These are phyloP conservation scores for Pseudoscleropodium purum DNA, from an alignment of 225 moss, liverwort and hornwort genomes.

Conservation along the genomic window DNA sequence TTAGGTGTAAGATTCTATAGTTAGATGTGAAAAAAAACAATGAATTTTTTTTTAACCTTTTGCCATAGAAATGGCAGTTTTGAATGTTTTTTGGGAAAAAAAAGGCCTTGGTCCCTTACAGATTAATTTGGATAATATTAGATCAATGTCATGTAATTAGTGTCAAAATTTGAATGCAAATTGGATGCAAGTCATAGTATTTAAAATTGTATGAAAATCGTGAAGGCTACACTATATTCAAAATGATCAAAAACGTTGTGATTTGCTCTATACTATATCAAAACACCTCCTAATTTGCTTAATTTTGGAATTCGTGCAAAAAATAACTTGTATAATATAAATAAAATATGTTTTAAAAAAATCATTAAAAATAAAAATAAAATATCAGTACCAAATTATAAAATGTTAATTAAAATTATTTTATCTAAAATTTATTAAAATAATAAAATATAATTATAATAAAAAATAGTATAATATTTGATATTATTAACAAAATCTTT, in stretches of 20 bases:
- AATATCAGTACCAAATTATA: fast-evolving
- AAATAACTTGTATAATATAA: not conserved
- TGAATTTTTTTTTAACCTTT: no score
- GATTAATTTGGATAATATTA: no score
- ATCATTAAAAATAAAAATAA: not conserved
- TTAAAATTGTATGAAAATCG: not conserved
- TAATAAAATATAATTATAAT: not conserved
- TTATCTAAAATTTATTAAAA: no score
- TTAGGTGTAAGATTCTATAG: no score
- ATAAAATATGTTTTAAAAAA: not conserved
- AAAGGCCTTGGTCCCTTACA: no score
- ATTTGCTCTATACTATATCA: not conserved
- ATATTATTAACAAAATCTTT: not conserved
- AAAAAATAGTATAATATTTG: not conserved
- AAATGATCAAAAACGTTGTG: not conserved
- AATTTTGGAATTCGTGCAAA: not conserved
- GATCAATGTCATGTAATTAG: not conserved
- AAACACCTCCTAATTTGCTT: not conserved
- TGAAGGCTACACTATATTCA: no score
- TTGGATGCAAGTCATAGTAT: not conserved
- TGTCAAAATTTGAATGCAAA: not conserved
- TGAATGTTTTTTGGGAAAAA: no score
- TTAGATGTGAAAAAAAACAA: no score
- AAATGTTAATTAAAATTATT: no score
- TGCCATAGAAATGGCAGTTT: no score